These are phyloP conservation scores for Rhodotorula taiwanensis DNA, from an alignment of 768 basidiomycete genomes.

Conservation along the genomic window DNA sequence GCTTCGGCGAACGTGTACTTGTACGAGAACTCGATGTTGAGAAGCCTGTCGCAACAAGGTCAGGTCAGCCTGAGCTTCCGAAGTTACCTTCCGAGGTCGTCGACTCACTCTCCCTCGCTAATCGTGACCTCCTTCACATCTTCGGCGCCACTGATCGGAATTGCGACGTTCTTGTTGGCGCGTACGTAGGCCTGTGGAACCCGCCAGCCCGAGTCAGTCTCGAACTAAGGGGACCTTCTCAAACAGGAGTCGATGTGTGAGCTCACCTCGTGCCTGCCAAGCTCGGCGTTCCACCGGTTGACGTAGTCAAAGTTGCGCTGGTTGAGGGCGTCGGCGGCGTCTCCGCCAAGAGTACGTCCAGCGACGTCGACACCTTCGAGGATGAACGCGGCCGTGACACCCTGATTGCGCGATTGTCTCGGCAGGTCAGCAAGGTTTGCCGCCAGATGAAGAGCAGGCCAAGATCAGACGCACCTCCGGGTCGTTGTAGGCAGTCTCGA, in stretches of 20 bases:
- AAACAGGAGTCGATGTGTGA: no score
- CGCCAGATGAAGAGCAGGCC: constrained; percentile 50
- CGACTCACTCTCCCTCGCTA: constrained; percentile 58
- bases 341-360: constrained; percentile 19
- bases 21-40: constrained; percentile 78
- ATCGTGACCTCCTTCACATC: constrained; percentile 51
- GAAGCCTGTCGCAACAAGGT: constrained; percentile 21
- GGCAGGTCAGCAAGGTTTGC: constrained; percentile 3
- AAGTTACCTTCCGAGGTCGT: no score
- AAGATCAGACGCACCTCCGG: constrained; percentile 47
- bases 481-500: constrained; percentile 85
- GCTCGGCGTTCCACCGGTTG: constrained; percentile 35
- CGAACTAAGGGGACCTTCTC: neutral
- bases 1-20: constrained; percentile 82
- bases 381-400: constrained; percentile 39
- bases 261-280: constrained; percentile 38
- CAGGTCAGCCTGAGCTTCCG: no score
- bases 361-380: constrained; percentile 39
- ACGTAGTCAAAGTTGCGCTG: constrained; percentile 37
- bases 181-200: constrained; percentile 34
- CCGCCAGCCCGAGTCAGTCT: neutral
- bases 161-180: constrained; percentile 50
- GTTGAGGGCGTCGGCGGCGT: constrained; percentile 12
- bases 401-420: no score
- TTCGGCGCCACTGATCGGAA: constrained; percentile 46